Evolutionary conservation across 768 basidiomycete genomes (phyloP).

Genomic region (Tylopilus rubrobrunneus): DNA sequence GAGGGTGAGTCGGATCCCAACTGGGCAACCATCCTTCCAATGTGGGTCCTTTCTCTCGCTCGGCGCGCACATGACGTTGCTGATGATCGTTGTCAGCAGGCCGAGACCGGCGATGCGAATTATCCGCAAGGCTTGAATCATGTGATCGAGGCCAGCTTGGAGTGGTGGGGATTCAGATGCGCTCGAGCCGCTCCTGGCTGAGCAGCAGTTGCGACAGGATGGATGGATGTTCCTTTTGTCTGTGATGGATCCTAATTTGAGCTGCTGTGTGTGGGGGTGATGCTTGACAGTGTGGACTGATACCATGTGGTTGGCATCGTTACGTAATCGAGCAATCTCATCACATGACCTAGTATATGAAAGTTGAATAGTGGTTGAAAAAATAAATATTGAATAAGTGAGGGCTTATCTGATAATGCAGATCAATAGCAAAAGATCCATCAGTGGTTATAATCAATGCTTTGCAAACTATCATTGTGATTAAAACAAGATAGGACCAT

Average conservation of each 20-base stretch:
- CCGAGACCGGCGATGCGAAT: slow-evolving; percentile 36
- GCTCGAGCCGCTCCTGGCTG: slow-evolving; percentile 47
- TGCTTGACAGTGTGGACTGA: no score
- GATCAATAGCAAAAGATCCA: no score
- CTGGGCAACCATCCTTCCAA: slow-evolving; percentile 72
- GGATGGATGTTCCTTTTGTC: slow-evolving; percentile 44
- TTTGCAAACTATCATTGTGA: no score
- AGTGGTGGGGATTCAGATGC: slow-evolving; percentile 46
- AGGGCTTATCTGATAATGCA: no score
- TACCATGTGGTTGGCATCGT: no score
- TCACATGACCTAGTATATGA: no score
- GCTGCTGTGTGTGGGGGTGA: no score
- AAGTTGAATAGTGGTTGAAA: no score
- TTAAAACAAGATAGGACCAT: no score
- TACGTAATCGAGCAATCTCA: no score
- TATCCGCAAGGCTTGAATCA: slow-evolving; percentile 64
- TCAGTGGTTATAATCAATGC: no score
- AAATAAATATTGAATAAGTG: no score
- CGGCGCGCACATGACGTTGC: not conserved
- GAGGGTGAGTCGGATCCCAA: slow-evolving; percentile 58
- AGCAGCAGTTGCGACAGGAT: slow-evolving; percentile 51
- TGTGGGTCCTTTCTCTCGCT: slow-evolving; percentile 33
- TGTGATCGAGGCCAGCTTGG: slow-evolving; percentile 69
- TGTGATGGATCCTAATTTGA: not conserved
- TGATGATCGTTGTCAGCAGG: slow-evolving; percentile 23